Percentiles rank a stretch among this genome's conserved stretches.
Evolutionary conservation across 345 rosid genomes (phyloP).

Genomic region (Acer campestre): DNA sequence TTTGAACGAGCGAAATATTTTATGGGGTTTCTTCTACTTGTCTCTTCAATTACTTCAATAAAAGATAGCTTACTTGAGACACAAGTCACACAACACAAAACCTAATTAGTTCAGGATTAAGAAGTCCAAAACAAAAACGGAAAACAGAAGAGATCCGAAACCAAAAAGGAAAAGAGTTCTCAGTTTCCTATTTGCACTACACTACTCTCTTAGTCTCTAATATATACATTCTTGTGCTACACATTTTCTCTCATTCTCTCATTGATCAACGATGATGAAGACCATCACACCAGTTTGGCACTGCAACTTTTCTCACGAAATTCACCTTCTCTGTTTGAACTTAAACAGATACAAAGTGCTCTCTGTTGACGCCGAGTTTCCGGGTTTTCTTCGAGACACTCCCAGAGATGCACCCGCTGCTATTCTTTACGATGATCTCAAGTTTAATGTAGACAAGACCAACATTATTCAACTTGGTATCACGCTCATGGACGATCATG

Average conservation of each 20-base stretch:
- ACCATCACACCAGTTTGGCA: too few species aligned
- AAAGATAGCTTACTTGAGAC: too few species aligned
- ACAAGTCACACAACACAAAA: too few species aligned
- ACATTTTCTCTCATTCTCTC: too few species aligned
- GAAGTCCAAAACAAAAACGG: too few species aligned
- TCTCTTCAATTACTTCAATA: background rate
- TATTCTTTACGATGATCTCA: background rate
- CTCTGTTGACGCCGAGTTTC: conserved; percentile 7
- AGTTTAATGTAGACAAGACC: background rate
- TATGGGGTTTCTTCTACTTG: background rate
- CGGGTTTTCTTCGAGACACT: conserved; percentile 8
- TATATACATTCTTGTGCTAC: too few species aligned
- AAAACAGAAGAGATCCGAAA: too few species aligned
- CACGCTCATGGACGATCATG: background rate
- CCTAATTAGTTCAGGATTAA: too few species aligned
- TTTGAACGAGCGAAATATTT: background rate
- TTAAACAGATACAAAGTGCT: background rate
- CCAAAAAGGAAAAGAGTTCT: too few species aligned
- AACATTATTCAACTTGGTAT: conserved; percentile 4
- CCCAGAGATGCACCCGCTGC: background rate
- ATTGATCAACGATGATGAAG: too few species aligned
- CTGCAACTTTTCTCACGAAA: background rate
- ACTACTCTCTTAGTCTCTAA: too few species aligned
- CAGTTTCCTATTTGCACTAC: too few species aligned
- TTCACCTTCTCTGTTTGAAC: background rate